Evolutionary conservation across 2,329 filamentous ascomycete species (phyloP), one percentile per base, ranked within the genome.

Genomic region (Ilyonectria robusta): DNA sequence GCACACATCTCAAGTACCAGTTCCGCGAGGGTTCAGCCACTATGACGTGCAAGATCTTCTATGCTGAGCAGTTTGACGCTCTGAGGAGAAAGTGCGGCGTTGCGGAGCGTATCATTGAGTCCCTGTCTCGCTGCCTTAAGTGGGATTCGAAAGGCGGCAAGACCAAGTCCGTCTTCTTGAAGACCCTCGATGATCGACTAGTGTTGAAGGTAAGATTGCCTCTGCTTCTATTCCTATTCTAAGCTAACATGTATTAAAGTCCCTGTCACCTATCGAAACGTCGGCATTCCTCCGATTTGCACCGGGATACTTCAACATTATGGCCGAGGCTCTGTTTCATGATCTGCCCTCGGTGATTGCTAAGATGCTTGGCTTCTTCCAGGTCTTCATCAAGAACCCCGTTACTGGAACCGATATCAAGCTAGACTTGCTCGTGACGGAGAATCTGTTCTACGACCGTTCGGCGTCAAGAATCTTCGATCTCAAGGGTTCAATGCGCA

Each of bases 91-190:
- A 97, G 81, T 98, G 95, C 71, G 95, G 95, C 17, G 93, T 98
- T 9, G 91, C 94, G 1, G 95, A 98, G 77, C 93, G 96, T 40
- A 97, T 99, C 71, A 91, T 98, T 29, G 96, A 99, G 78, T 98
- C 95, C 1, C 85, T 99, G 23, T 98, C 96, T 8, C 91, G 96
- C 21, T 99, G 97, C 81, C 88, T 97, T 21, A 98, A 98, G 80
- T 99, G 95, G 93, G 96, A 99, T 81, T 97, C 94, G 3, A 97
- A 97, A 78, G 97, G 96, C 26, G 96, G 96, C 72, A 99, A 99
- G 82, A 98, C 95, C 2, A 98, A 98, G 78, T 98, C 95, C 0
- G 91, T 99, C 5, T 99, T 99, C 80, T 84, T 99, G 70, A 99
- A 98, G 82, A 99, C 96, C 0, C 86, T 98, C 23, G 96, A 99